A percentile compares a stretch with the other conserved stretches of the same genome.
Evolutionary conservation across 2,329 filamentous ascomycete species (phyloP).

Genomic region (Penicillium sp.): DNA sequence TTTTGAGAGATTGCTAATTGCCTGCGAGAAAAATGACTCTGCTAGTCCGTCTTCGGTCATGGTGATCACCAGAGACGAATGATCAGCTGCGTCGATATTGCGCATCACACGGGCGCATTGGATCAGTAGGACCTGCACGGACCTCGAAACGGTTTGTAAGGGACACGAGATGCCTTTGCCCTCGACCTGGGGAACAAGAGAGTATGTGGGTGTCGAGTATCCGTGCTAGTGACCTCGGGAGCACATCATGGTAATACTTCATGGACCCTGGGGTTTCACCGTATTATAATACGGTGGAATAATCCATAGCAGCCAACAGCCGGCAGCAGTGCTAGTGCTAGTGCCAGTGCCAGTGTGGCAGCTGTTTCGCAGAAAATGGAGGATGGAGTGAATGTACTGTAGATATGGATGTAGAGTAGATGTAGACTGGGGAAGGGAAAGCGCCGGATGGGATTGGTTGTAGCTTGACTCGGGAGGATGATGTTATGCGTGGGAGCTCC

Average conservation of each 20-base stretch:
- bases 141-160: constrained; percentile 8
- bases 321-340: too few relatives aligned
- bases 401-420: neutral
- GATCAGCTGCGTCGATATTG: constrained; percentile 25
- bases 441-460: constrained; percentile 21
- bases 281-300: too few relatives aligned
- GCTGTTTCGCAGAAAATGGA: too few relatives aligned
- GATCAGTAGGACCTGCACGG: constrained; percentile 17
- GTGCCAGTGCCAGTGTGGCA: too few relatives aligned
- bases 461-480: constrained; percentile 17
- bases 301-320: too few relatives aligned
- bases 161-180: neutral
- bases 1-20: neutral
- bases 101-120: constrained; percentile 23
- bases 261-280: too few relatives aligned
- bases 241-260: too few relatives aligned
- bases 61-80: constrained; percentile 19
- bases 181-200: too few relatives aligned
- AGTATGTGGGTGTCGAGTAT: neutral
- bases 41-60: constrained; percentile 6
- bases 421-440: neutral
- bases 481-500: constrained; percentile 13
- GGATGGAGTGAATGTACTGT: too few relatives aligned
- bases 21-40: neutral
- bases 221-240: too few relatives aligned